Conservation (phyloP, 192 early-diverging fungal genomes). For the Linnemannia elongata region DNA sequence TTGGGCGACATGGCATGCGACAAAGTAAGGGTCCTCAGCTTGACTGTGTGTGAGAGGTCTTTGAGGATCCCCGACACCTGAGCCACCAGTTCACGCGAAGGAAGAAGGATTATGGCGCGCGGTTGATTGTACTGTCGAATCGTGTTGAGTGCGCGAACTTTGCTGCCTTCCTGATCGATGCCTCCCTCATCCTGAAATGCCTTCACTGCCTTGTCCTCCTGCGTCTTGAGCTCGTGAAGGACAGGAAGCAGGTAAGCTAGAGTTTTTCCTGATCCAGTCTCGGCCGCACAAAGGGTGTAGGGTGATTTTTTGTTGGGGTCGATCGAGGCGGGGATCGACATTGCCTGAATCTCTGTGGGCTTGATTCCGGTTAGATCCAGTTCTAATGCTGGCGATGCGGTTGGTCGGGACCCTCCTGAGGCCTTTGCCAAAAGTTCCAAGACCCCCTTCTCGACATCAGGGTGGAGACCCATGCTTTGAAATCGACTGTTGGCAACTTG, state of each 20-base stretch:
- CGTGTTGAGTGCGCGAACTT: constrained; percentile 26
- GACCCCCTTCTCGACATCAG: constrained; percentile 67
- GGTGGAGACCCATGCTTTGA: constrained; percentile 73
- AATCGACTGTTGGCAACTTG: constrained; percentile 60
- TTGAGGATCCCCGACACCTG: constrained; percentile 87
- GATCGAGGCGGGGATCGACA: constrained; percentile 83
- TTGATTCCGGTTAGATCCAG: constrained; percentile 53
- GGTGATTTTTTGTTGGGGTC: constrained; percentile 34
- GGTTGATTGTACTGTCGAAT: constrained; percentile 83
- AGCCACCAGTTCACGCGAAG: constrained; percentile 87
- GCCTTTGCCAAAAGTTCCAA: constrained; percentile 35
- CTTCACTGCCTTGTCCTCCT: constrained; percentile 66
- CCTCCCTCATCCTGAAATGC: constrained; percentile 22
- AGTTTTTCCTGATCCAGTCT: constrained; percentile 95
- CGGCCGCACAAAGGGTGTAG: constrained; percentile 83
- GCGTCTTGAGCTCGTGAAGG: constrained; percentile 78
- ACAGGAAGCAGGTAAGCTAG: constrained; percentile 88
- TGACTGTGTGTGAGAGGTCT: constrained; percentile 73
- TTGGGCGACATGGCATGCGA: constrained; percentile 63
- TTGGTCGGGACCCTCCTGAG: neutral
- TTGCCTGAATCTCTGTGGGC: constrained; percentile 89
- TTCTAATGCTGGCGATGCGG: neutral
- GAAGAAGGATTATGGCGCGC: constrained; percentile 87
- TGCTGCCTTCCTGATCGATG: constrained; percentile 33
- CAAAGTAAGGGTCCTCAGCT: constrained; percentile 76